Conservation (phyloP, 768 basidiomycete genomes). For the Postia placenta region DNA sequence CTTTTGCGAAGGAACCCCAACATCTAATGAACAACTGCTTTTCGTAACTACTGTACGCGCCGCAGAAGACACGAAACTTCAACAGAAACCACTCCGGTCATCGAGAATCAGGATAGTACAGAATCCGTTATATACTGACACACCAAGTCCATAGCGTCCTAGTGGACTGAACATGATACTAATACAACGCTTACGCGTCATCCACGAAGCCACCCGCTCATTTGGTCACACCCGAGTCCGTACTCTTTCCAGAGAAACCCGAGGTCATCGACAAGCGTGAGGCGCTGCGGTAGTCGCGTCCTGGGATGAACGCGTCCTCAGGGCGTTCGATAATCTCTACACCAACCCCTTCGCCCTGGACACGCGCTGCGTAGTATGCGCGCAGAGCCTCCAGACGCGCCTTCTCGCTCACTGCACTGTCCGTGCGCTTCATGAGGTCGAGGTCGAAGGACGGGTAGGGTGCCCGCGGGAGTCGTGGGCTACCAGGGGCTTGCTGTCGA, state of each 20-base stretch:
- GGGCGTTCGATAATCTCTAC: slow-evolving; percentile 21
- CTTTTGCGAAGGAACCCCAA: too few relatives aligned
- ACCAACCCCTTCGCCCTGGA: slow-evolving; percentile 8
- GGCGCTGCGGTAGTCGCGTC: background rate
- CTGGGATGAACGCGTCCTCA: slow-evolving; percentile 17
- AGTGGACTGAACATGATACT: background rate
- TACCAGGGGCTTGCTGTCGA: background rate
- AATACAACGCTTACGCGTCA: background rate
- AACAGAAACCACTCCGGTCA: too few relatives aligned
- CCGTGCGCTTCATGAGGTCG: slow-evolving; percentile 6
- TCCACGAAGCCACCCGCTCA: too few relatives aligned
- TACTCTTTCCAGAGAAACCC: background rate
- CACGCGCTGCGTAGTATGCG: slow-evolving; percentile 12
- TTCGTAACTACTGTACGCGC: too few relatives aligned
- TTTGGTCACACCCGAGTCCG: background rate
- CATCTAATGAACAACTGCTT: too few relatives aligned
- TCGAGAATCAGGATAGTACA: too few relatives aligned
- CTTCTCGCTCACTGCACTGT: slow-evolving; percentile 13
- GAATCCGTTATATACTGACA: too few relatives aligned
- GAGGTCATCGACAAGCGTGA: background rate
- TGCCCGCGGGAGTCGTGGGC: background rate
- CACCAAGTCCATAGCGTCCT: too few relatives aligned
- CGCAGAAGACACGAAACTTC: too few relatives aligned
- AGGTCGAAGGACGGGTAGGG: slow-evolving; percentile 12
- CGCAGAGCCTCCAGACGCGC: slow-evolving; percentile 12